phyloP scores from a whole-genome alignment of 2,329 filamentous ascomycete genomes.

The Aureobasidium melanogenum region DNA sequence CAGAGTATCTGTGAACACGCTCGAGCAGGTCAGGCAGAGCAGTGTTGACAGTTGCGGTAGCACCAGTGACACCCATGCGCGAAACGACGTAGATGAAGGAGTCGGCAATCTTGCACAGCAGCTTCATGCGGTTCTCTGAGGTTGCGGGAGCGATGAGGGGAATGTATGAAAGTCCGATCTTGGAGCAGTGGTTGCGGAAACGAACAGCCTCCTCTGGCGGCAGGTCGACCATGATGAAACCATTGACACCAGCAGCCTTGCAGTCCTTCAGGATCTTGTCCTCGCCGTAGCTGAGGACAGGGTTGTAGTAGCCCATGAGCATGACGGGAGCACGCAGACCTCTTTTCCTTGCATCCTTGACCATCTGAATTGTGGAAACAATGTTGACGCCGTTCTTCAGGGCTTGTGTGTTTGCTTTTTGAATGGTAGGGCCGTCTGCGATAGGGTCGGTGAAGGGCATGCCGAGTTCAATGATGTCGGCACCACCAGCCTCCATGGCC shows the following conservation, averaged over 20 bases:
- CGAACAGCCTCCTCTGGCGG: constrained; percentile 91
- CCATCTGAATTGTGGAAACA: constrained; percentile 68
- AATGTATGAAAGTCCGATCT: constrained; percentile 80
- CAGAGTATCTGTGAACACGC: constrained; percentile 85
- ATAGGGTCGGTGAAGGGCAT: constrained; percentile 97
- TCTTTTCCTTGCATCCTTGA: constrained; percentile 65
- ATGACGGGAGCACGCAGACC: constrained; percentile 77
- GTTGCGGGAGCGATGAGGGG: constrained; percentile 94
- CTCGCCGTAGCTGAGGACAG: constrained; percentile 87
- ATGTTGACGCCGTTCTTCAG: constrained; percentile 85
- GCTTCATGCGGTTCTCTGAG: constrained; percentile 85
- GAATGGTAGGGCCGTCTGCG: constrained; percentile 93
- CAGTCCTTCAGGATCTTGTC: constrained; percentile 79
- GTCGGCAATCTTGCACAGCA: constrained; percentile 92
- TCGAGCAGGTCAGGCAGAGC: constrained; percentile 73
- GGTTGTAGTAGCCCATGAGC: constrained; percentile 99
- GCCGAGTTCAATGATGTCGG: constrained; percentile 91
- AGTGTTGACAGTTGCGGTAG: constrained; percentile 70
- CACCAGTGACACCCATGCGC: constrained; percentile 92
- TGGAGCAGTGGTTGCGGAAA: constrained; percentile 77
- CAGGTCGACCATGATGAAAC: constrained; percentile 93
- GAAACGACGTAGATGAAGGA: constrained; percentile 99
- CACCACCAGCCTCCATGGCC: constrained; percentile 84
- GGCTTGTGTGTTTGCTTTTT: constrained; percentile 84
- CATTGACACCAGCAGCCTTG: constrained; percentile 77